Conservation (phyloP, 805 yeast genomes). For the Candida takata region DNA sequence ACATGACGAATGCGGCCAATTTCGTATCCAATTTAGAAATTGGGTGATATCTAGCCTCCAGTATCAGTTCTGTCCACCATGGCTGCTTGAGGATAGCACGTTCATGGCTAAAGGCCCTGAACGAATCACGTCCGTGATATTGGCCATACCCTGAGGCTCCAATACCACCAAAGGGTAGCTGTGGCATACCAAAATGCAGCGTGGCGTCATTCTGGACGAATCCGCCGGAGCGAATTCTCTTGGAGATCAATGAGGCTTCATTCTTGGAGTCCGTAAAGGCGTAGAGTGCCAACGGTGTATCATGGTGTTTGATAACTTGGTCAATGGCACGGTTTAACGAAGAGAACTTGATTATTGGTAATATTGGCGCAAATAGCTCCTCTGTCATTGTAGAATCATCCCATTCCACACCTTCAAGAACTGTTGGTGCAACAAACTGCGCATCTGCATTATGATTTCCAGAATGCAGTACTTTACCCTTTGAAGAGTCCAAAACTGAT, state of each 20-base stretch:
- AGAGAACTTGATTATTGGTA: slow-evolving; percentile 60
- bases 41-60: slow-evolving; percentile 67
- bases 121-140: slow-evolving; percentile 71
- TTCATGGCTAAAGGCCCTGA: slow-evolving; percentile 66
- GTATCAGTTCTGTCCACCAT: slow-evolving; percentile 51
- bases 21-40: slow-evolving; percentile 29
- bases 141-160: slow-evolving; percentile 79
- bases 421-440: slow-evolving; percentile 62
- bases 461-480: slow-evolving; percentile 32
- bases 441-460: slow-evolving; percentile 32
- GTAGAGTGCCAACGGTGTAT: slow-evolving; percentile 78
- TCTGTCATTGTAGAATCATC: slow-evolving; percentile 64
- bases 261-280: slow-evolving; percentile 44
- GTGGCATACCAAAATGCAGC: slow-evolving; percentile 58
- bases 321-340: slow-evolving; percentile 38
- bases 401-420: slow-evolving; percentile 53
- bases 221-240: slow-evolving; percentile 45
- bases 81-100: slow-evolving; percentile 62
- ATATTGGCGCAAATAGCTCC: slow-evolving; percentile 80
- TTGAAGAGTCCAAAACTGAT: slow-evolving; percentile 37
- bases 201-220: slow-evolving; percentile 60
- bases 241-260: slow-evolving; percentile 44
- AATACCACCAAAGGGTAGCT: slow-evolving; percentile 87
- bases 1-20: slow-evolving; percentile 23
- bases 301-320: slow-evolving; percentile 41